Evolutionary conservation across 305 asterid species (phyloP), one percentile per base, ranked within the genome.

Genomic region (Solanum hybrid): DNA sequence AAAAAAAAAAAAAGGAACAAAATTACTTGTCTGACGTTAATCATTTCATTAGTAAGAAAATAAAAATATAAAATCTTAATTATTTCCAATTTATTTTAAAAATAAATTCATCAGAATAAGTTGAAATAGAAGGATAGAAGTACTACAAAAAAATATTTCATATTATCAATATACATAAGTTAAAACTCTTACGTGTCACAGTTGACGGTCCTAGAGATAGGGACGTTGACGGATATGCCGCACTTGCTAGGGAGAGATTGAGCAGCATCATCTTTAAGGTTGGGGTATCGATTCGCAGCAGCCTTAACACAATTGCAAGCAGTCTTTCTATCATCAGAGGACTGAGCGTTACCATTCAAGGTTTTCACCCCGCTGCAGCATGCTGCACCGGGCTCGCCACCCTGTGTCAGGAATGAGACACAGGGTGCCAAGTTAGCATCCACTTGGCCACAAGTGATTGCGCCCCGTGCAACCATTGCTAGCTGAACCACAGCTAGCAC

Each of bases 221-320:
- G 64, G 4, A 81, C 12, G 13, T 86, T 87, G 36, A 90, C 11
- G 11, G 67, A 31, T 77, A 90, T 89, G 0, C 81, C 89, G 3
- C 92, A 90, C 39, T 90, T 90, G 64, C n/a, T 40, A n/a, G 90
- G 90, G 42, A 90, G 89, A 88, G 77, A 89, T 74, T 84, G 83
- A 18, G 92, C 90, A 7, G 89, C 92, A 3, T 42, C 91, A 40
- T 91, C 92, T 82, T 64, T 86, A 29, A 91, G 78, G 7, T 57
- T 84, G 0, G 91, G 18, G 9, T 85, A 87, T 31, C 51, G 90
- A 28, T 67, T 86, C 4, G 91, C 92, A 0, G 86, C 91, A 39
- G 87, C 89, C 86, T 89, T 91, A 22, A 89, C 85, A 22, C 90
- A 91, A 4, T 34, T 80, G 9, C 91, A 91, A 1, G 91, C 88